Percentiles rank a stretch among this genome's conserved stretches.
These are phyloP conservation scores for Jackrogersella minutella DNA, from an alignment of 495 filamentous ascomycete species.

Conservation along the genomic window DNA sequence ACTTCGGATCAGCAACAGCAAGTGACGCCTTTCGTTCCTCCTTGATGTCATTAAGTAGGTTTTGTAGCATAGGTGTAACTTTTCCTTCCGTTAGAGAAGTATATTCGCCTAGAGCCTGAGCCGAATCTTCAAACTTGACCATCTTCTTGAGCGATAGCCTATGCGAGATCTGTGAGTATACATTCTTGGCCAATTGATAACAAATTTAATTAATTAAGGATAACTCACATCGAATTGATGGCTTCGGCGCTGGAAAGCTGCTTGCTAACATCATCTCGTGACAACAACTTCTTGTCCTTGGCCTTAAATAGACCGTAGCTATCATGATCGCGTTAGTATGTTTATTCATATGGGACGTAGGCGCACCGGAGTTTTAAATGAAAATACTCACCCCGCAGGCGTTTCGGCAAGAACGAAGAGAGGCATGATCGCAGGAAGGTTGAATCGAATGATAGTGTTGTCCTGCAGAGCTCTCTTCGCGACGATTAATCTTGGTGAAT, in stretches of 20 bases:
- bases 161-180: slow-evolving; percentile 26
- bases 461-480: slow-evolving; percentile 44
- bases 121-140: slow-evolving; percentile 93
- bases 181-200: slow-evolving; percentile 9
- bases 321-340: slow-evolving; percentile 39
- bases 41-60: slow-evolving; percentile 87
- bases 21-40: slow-evolving; percentile 97
- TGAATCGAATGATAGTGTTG: not conserved
- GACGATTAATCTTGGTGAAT: slow-evolving; percentile 15
- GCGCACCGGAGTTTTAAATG: slow-evolving; percentile 4
- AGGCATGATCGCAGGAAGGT: slow-evolving; percentile 63
- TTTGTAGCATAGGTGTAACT: slow-evolving; percentile 88
- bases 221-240: slow-evolving; percentile 81
- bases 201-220: not conserved
- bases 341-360: not conserved
- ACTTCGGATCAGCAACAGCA: slow-evolving; percentile 93
- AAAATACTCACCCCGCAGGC: slow-evolving; percentile 73
- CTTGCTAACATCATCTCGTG: slow-evolving; percentile 76
- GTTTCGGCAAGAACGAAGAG: slow-evolving; percentile 90
- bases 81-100: slow-evolving; percentile 89
- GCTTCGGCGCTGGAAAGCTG: slow-evolving; percentile 84
- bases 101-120: slow-evolving; percentile 85
- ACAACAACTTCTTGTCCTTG: slow-evolving; percentile 95
- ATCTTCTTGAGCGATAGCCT: slow-evolving; percentile 97
- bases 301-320: slow-evolving; percentile 96